These are phyloP conservation scores for Urtica urens DNA, from an alignment of 306 rosid species.

Conservation along the genomic window DNA sequence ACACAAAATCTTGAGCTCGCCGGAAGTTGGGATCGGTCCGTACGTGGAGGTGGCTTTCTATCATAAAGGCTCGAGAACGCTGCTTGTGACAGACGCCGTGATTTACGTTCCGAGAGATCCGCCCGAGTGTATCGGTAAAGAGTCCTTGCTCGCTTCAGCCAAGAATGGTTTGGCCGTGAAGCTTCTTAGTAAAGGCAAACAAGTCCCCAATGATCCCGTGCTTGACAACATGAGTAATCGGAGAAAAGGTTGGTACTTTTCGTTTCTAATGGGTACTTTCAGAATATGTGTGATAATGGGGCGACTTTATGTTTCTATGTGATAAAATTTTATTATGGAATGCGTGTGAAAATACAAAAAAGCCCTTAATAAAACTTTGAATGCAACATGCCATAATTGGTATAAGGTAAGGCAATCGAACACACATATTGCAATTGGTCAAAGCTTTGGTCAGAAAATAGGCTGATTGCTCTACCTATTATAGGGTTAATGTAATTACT, in stretches of 20 bases:
- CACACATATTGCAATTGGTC: too few species aligned
- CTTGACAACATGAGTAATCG: slow-evolving; percentile 59
- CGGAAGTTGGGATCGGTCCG: slow-evolving; percentile 98
- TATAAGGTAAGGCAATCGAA: too few species aligned
- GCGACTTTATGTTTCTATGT: too few species aligned
- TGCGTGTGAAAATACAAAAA: too few species aligned
- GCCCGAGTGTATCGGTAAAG: slow-evolving; percentile 79
- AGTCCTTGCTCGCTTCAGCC: slow-evolving; percentile 82
- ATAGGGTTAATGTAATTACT: too few species aligned
- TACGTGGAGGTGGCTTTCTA: slow-evolving; percentile 95
- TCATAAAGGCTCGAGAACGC: slow-evolving; percentile 75
- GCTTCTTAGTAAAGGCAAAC: slow-evolving; percentile 73
- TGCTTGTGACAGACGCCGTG: slow-evolving; percentile 86
- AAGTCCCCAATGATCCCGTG: slow-evolving; percentile 73
- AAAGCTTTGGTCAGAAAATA: too few species aligned
- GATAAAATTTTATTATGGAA: too few species aligned
- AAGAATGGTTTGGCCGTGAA: slow-evolving; percentile 89
- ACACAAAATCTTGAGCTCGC: slow-evolving; percentile 82
- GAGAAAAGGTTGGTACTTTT: slow-evolving; percentile 51
- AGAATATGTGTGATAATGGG: too few species aligned
- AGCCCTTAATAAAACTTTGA: too few species aligned
- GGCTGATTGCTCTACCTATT: too few species aligned
- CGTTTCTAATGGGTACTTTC: too few species aligned
- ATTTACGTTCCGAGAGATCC: slow-evolving; percentile 87
- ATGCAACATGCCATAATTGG: too few species aligned